A percentile compares a stretch with the other conserved stretches of the same genome.
These are phyloP conservation scores for Magnusiomyces sp. DNA, from an alignment of 1,139 yeast species.

Conservation along the genomic window DNA sequence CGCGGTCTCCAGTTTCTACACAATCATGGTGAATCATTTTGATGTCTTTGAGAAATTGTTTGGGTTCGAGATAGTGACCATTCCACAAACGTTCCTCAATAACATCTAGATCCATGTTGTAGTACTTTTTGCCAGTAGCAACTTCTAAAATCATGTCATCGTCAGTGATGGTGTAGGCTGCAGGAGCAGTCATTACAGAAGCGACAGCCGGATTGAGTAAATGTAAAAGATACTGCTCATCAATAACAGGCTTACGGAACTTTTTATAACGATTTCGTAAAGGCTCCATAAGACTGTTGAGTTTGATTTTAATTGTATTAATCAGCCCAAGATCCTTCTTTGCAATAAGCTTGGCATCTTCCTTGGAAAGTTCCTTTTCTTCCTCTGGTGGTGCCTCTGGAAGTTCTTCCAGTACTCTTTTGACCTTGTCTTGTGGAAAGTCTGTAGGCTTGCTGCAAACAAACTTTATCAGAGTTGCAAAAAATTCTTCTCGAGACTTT, in stretches of 20 bases:
- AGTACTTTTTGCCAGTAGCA: slow-evolving; percentile 60
- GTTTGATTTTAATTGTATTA: slow-evolving; percentile 72
- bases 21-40: slow-evolving; percentile 79
- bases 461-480: slow-evolving; percentile 47
- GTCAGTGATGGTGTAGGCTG: slow-evolving; percentile 45
- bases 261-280: slow-evolving; percentile 81
- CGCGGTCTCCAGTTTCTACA: slow-evolving; percentile 68
- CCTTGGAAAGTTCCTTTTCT: slow-evolving; percentile 19
- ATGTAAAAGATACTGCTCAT: slow-evolving; percentile 63
- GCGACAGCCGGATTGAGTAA: slow-evolving; percentile 53
- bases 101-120: slow-evolving; percentile 88
- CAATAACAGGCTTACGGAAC: slow-evolving; percentile 84
- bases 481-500: slow-evolving; percentile 46
- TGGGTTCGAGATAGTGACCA: slow-evolving; percentile 89
- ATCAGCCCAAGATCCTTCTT: slow-evolving; percentile 73
- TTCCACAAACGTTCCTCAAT: slow-evolving; percentile 96
- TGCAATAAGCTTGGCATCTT: slow-evolving; percentile 44
- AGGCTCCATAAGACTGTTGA: slow-evolving; percentile 82
- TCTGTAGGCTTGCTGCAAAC: slow-evolving; percentile 57
- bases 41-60: slow-evolving; percentile 76
- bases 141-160: slow-evolving; percentile 78
- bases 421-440: slow-evolving; percentile 34
- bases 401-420: slow-evolving; percentile 35
- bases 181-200: slow-evolving; percentile 21
- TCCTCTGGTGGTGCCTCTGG: slow-evolving; percentile 35